Percentiles rank a stretch among this genome's conserved stretches.
phyloP scores from a whole-genome alignment of 495 filamentous ascomycete species.

The Lasiosphaeria ovina region DNA sequence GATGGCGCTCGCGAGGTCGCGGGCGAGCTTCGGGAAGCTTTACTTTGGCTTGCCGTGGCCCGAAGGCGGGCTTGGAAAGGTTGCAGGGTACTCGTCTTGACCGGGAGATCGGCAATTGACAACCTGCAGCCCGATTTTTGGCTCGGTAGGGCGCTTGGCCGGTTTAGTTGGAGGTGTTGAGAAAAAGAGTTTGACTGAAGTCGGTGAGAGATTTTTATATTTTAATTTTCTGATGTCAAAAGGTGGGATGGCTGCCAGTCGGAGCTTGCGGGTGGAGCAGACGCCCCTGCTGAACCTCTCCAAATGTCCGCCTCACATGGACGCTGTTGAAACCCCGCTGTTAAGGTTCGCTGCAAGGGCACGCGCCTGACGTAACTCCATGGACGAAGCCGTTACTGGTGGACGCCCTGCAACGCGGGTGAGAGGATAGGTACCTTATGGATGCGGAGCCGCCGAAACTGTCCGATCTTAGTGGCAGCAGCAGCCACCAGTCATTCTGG shows the following conservation, averaged over 20 bases:
- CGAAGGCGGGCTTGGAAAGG: not conserved
- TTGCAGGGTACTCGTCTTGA: not conserved
- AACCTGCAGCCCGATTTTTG: too few relatives aligned
- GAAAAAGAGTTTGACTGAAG: slow-evolving; percentile 1
- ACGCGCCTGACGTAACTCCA: not conserved
- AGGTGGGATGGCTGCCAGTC: slow-evolving; percentile 16
- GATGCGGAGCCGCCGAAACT: not conserved
- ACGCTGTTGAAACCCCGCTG: not conserved
- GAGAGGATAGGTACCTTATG: not conserved
- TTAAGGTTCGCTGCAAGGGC: slow-evolving; percentile 1
- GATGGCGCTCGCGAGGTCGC: too few relatives aligned
- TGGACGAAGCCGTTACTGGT: not conserved
- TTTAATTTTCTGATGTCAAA: slow-evolving; percentile 25
- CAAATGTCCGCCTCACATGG: not conserved
- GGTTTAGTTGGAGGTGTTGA: not conserved
- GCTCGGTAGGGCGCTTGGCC: not conserved
- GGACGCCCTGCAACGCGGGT: not conserved
- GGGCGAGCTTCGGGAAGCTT: too few relatives aligned
- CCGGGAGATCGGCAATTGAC: too few relatives aligned
- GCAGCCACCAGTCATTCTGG: too few relatives aligned
- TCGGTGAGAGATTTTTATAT: slow-evolving; percentile 26
- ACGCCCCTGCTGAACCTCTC: not conserved
- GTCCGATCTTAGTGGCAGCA: slow-evolving; percentile 1
- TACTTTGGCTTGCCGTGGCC: too few relatives aligned
- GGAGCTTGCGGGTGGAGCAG: slow-evolving; percentile 7